Conservation (phyloP, 2,329 filamentous ascomycete species). For the Fusarium albosuccineum region DNA sequence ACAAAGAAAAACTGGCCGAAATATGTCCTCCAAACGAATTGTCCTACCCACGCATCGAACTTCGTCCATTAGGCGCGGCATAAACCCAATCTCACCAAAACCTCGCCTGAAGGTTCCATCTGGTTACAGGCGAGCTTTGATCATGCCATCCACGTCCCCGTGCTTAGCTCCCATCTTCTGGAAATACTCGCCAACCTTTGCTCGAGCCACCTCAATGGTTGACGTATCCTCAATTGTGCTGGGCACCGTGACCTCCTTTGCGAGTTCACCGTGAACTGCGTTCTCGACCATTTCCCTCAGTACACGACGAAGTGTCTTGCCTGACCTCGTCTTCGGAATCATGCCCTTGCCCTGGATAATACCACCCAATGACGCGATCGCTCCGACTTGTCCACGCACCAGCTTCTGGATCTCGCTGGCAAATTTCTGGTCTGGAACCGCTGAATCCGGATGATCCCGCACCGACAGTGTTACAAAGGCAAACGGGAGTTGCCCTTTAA, state of each 20-base stretch:
- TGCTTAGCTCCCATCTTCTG: constrained; percentile 59
- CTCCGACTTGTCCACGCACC: constrained; percentile 85
- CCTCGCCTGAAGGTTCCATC: too few species aligned
- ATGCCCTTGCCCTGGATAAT: constrained; percentile 87
- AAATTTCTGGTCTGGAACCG: constrained; percentile 61
- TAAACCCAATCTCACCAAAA: too few species aligned
- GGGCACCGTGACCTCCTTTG: constrained; percentile 79
- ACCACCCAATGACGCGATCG: constrained; percentile 87
- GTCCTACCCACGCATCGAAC: constrained; percentile 1
- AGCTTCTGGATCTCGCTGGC: constrained; percentile 75
- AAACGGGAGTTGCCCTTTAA: constrained; percentile 94
- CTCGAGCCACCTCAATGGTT: constrained; percentile 80
- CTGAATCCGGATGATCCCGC: constrained; percentile 63
- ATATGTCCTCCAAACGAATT: constrained; percentile 20
- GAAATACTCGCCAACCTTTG: constrained; percentile 83
- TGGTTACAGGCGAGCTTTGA: constrained; percentile 66
- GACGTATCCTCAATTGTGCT: constrained; percentile 86
- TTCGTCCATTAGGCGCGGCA: neutral
- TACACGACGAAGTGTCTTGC: constrained; percentile 88
- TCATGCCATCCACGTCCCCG: constrained; percentile 59
- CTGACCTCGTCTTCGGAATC: constrained; percentile 93
- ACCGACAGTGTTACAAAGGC: constrained; percentile 78
- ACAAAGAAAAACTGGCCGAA: constrained; percentile 27
- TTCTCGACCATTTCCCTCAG: constrained; percentile 88
- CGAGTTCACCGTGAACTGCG: constrained; percentile 78